phyloP scores from a whole-genome alignment of 331 rosid genomes.

The Dryas integrifolia region DNA sequence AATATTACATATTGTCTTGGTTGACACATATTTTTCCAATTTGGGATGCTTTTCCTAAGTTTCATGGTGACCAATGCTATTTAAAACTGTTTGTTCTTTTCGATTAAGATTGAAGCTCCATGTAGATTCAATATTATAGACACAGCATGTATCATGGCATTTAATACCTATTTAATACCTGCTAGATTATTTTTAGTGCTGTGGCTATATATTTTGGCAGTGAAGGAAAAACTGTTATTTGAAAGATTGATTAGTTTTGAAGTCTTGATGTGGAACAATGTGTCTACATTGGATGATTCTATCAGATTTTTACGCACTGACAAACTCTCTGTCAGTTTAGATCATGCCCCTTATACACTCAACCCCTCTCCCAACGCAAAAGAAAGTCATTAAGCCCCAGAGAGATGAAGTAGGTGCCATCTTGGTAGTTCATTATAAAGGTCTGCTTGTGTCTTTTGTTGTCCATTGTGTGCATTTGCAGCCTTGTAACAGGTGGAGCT shows the following conservation, averaged over 20 bases:
- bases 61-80: background rate
- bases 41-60: background rate
- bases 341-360: background rate
- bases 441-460: background rate
- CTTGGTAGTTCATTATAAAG: background rate
- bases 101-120: background rate
- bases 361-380: background rate
- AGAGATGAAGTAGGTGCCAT: background rate
- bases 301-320: background rate
- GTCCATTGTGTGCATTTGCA: background rate
- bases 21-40: background rate
- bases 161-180: background rate
- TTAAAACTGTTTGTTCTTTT: background rate
- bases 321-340: background rate
- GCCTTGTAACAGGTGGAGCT: background rate
- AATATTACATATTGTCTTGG: background rate
- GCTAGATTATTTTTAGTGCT: background rate
- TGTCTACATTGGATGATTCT: background rate
- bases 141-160: background rate
- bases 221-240: background rate
- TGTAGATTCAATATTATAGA: background rate
- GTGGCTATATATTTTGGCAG: constrained; percentile 1
- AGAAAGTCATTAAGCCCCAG: background rate
- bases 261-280: background rate
- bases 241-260: background rate